Conservation (phyloP, 108 stramenopile genomes). For the Pseudonitzschia multiseries region DNA sequence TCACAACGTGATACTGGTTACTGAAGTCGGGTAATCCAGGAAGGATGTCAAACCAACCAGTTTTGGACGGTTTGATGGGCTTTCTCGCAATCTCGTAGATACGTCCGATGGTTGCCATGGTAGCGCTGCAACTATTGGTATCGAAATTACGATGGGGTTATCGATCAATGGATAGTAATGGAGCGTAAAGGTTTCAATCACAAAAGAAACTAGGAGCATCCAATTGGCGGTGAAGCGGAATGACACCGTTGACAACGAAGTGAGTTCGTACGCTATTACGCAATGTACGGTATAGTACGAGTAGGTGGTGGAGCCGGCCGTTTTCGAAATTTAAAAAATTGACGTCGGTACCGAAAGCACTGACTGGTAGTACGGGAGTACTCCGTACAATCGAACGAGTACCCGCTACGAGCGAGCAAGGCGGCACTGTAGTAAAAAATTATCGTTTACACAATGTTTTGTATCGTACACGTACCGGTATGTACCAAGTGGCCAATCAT, state of each 20-base stretch:
- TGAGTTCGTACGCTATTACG: not conserved
- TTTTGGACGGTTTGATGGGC: constrained; percentile 1
- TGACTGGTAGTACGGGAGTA: too few species aligned
- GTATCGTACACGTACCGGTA: too few species aligned
- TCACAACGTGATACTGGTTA: not conserved
- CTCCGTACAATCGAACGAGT: too few species aligned
- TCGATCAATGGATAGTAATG: too few species aligned
- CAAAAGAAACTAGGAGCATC: not conserved
- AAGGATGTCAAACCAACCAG: not conserved
- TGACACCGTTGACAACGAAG: not conserved
- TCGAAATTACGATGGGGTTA: not conserved
- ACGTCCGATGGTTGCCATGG: constrained; percentile 15
- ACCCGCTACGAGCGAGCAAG: not conserved
- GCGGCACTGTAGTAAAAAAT: too few species aligned
- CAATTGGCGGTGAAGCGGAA: too few species aligned
- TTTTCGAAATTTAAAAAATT: constrained; percentile 10
- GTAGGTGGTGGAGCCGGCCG: not conserved
- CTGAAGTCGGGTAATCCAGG: constrained; percentile 6
- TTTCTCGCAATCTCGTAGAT: constrained; percentile 26
- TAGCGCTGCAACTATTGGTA: not conserved
- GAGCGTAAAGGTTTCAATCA: too few species aligned
- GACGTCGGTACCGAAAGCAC: too few species aligned
- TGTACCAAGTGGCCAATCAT: too few species aligned
- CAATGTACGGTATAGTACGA: not conserved
- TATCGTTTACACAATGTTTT: too few species aligned